Evolutionary conservation across 345 rosid species (phyloP).

Genomic region (Syzygium grande): DNA sequence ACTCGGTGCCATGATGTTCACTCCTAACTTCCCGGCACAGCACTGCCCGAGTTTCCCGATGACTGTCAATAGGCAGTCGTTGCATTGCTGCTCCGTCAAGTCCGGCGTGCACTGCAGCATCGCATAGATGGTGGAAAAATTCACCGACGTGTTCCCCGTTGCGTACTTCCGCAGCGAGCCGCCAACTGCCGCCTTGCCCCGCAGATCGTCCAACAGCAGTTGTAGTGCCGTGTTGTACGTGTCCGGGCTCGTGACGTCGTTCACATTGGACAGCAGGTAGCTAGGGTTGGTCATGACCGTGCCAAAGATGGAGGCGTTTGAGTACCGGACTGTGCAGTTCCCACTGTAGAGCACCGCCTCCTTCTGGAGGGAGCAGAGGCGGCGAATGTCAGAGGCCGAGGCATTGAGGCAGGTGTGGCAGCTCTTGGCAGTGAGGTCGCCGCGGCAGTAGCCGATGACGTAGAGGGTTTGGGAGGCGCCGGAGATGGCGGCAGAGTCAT

Average conservation of each 20-base stretch:
- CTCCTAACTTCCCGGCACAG: not conserved
- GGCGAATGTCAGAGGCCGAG: not conserved
- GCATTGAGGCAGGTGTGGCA: accelerated
- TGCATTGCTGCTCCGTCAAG: slow-evolving; percentile 5
- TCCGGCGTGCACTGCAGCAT: slow-evolving; percentile 42
- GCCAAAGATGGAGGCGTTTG: not conserved
- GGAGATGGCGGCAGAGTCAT: accelerated
- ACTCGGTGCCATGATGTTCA: not conserved
- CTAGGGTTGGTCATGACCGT: accelerated
- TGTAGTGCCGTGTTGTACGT: not conserved
- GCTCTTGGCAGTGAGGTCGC: not conserved
- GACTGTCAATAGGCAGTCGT: not conserved
- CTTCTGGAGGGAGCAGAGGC: not conserved
- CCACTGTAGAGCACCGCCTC: not conserved
- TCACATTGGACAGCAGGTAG: accelerated
- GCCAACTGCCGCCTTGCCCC: not conserved
- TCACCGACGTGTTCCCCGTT: slow-evolving; percentile 11
- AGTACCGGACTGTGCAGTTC: not conserved
- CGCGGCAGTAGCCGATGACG: not conserved
- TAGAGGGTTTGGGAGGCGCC: not conserved
- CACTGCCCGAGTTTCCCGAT: not conserved
- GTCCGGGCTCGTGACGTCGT: not conserved
- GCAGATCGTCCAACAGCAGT: not conserved
- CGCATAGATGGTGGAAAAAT: slow-evolving; percentile 12
- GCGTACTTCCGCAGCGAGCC: slow-evolving; percentile 29